Evolutionary conservation across 202 grass and related monocot genomes (phyloP), one percentile per base, ranked within the genome.

Genomic region (Bolboschoenoplectus hybrid): DNA sequence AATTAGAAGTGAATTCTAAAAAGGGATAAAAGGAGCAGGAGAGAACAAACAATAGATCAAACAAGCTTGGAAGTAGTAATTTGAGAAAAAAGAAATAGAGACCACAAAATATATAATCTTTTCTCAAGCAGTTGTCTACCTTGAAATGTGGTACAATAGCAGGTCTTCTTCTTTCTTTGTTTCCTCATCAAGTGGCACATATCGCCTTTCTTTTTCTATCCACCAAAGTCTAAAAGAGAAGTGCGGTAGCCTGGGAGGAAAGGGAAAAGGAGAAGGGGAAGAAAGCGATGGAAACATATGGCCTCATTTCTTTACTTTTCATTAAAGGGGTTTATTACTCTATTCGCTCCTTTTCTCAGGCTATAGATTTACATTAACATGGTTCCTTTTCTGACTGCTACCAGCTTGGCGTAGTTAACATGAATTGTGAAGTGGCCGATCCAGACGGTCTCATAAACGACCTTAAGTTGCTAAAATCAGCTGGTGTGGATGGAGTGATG

Each of bases 401-500:
- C 34, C 78, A 97, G 95, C 88, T 98, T 72, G 90, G 85, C 4
- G 91, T 88, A 51, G 81, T 95, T 81, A 91, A 84, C 83, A 67
- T 16, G 57, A 76, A 83, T 6, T 88, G 95, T 1, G 90, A 98
- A 77, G 63, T 95, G 53, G 87, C 66, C 49, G 87, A 93, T 77
- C 91, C 91, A 1, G 90, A 95, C 17, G 86, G 77, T 36, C 36
- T 98, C 80, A 85, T 87, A 6, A 81, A 84, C 51, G 87, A 95
- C 81, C 88, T 98, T 68, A 58, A 80, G 72, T 82, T 88, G 49
- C 90, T 98, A 84, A 95, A 92, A 84, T 89, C 91, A 7, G 52
- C 89, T 2, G 88, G 86, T 2, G 95, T 98, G 1, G 93, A 98
- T 9, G 93, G 95, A 2, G 91, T 98, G 26, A 98, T 95, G 93